Base-by-base conservation (phyloP, 257 asterid species). In the Dorcoceras hygrometricum region DNA sequence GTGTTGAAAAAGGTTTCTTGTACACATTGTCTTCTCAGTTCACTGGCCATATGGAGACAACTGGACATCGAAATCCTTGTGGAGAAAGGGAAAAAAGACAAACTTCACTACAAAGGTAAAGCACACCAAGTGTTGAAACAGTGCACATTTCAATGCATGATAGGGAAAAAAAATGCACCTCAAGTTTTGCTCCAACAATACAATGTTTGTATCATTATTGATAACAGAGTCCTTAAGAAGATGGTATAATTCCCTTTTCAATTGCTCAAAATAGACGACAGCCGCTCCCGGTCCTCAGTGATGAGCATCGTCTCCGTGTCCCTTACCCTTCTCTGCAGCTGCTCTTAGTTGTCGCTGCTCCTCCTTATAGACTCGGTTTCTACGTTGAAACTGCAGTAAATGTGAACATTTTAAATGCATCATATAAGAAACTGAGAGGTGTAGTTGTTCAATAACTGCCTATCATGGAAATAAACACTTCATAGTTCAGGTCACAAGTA, bases 271-370 rank as follows among this genome's bases (percentile, higher is more conserved):
- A 69, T 29, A 31, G 28, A 73, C 54, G 46, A 59, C 46, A 51
- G n/a, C 28, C 24, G 28, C 63, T 59, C 36, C 48, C 28, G 71
- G 65, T 65, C 29, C 63, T 85, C 83, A 87, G 62, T 87, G 94
- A 80, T 86, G 97, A 75, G 67, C 83, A 59, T 70, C 83, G 66
- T 74, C 83, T 57, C 76, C 95, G 25, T 88, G 90, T 65, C 81
- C 97, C 70, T 84, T 83, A 61, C 67, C 84, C 77, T 82, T 85
- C 77, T 85, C 87, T 18, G 83, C 71, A 77, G 95, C 87, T 71
- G 92, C 95, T 85, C 99, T 81, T 51, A 86, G 71, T 60, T 93
- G 97, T 27, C 97, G 96, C 74, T 93, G 99, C 85, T 93, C 97
- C 86, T 93, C 99, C 81, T 93, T 93, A 89, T 90, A 93, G 54